Percentiles rank a stretch among this genome's conserved stretches.
Evolutionary conservation across 2,329 filamentous ascomycete genomes (phyloP).

Genomic region (Coniella lustricola): DNA sequence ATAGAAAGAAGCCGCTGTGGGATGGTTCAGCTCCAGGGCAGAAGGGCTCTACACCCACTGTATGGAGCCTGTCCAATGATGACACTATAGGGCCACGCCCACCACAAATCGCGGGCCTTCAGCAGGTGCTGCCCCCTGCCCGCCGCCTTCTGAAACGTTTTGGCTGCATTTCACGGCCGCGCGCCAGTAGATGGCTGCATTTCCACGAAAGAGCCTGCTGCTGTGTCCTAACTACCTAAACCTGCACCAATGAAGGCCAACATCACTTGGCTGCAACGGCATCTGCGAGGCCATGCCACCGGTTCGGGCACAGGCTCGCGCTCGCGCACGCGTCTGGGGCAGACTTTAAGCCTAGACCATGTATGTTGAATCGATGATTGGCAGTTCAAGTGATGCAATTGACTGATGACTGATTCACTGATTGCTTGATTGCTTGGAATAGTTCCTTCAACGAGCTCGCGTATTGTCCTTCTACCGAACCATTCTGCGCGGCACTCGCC

Average conservation of each 20-base stretch:
- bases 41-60: too few relatives aligned
- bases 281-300: constrained; percentile 32
- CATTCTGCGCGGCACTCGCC: constrained; percentile 47
- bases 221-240: not conserved
- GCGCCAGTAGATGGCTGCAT: not conserved
- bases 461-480: constrained; percentile 51
- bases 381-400: not conserved
- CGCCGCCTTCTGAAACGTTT: not conserved
- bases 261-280: constrained; percentile 17
- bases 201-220: too few relatives aligned
- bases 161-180: not conserved
- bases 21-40: not conserved
- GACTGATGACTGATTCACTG: constrained; percentile 1
- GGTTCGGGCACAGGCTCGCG: constrained; percentile 7
- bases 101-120: not conserved
- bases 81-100: not conserved
- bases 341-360: constrained; percentile 50
- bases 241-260: constrained; percentile 17
- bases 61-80: not conserved
- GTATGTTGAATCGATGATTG: constrained; percentile 30
- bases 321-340: constrained; percentile 26
- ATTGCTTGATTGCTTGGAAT: not conserved
- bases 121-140: not conserved
- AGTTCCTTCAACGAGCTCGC: constrained; percentile 54
- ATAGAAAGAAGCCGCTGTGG: not conserved